Evolutionary conservation across 257 asterid genomes (phyloP).

Genomic region (Pogostemon cablin): DNA sequence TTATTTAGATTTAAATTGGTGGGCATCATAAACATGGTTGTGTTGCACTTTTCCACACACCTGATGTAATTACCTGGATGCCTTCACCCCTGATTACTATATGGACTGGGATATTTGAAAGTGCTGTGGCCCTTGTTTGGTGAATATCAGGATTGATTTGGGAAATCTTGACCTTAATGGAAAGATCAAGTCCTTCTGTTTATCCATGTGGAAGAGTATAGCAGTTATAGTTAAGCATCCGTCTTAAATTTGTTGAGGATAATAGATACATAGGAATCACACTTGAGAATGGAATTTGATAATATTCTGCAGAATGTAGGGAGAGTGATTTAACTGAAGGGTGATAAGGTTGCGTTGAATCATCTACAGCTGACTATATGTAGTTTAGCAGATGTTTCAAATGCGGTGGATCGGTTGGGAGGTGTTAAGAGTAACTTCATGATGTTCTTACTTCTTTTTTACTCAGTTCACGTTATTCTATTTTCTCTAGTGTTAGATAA

Average conservation of each 20-base stretch:
- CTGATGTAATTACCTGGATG: background rate
- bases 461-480: background rate
- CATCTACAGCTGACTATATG: background rate
- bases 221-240: background rate
- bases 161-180: background rate
- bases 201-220: background rate
- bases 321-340: constrained; percentile 1
- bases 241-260: background rate
- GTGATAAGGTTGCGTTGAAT: constrained; percentile 5
- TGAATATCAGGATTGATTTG: background rate
- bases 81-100: constrained; percentile 12
- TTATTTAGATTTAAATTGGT: constrained; percentile 7
- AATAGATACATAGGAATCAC: background rate
- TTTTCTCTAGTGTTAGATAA: background rate
- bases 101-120: background rate
- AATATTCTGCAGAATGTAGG: background rate
- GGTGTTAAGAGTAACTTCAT: background rate
- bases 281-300: constrained; percentile 3
- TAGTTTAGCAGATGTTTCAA: background rate
- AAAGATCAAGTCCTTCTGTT: background rate
- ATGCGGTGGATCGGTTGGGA: background rate
- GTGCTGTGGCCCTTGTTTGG: background rate
- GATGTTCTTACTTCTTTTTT: background rate
- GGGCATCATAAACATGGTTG: background rate
- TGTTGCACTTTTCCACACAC: background rate